These are phyloP conservation scores for Mucor racemosus DNA, from an alignment of 371 early-diverging fungal genomes.

Conservation along the genomic window DNA sequence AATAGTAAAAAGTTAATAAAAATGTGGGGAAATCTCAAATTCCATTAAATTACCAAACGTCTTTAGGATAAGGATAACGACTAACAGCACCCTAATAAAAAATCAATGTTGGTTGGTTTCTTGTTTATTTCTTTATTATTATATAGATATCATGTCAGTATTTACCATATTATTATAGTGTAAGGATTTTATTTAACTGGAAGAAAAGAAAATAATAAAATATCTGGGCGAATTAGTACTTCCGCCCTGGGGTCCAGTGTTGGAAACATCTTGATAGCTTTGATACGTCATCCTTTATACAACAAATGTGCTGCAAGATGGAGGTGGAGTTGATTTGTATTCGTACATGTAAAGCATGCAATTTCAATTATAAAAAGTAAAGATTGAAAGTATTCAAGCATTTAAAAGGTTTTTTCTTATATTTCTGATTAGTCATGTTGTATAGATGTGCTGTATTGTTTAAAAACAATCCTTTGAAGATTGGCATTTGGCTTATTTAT, in stretches of 20 bases:
- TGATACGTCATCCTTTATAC: not conserved
- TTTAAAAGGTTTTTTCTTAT: not conserved
- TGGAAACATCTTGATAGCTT: not conserved
- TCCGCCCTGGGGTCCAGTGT: constrained; percentile 8
- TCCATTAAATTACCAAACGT: constrained; percentile 45
- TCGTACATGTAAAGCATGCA: not conserved
- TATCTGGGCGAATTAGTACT: constrained; percentile 1
- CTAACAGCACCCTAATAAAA: constrained; percentile 42
- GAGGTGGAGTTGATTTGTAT: not conserved
- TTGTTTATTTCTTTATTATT: not conserved
- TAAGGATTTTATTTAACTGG: constrained; percentile 8
- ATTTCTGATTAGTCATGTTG: too few species aligned
- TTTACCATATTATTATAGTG: constrained; percentile 5
- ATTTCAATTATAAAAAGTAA: not conserved
- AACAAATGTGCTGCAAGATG: not conserved
- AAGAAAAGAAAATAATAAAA: not conserved
- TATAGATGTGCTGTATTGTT: too few species aligned
- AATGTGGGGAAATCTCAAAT: not conserved
- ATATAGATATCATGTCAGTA: not conserved
- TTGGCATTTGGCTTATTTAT: too few species aligned
- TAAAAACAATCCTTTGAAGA: too few species aligned
- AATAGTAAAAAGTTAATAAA: not conserved
- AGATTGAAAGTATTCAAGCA: not conserved
- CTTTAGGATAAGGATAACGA: constrained; percentile 59
- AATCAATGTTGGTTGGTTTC: not conserved